These are phyloP conservation scores for Anisodus acutangulus DNA, from an alignment of 257 asterid genomes.

Conservation along the genomic window DNA sequence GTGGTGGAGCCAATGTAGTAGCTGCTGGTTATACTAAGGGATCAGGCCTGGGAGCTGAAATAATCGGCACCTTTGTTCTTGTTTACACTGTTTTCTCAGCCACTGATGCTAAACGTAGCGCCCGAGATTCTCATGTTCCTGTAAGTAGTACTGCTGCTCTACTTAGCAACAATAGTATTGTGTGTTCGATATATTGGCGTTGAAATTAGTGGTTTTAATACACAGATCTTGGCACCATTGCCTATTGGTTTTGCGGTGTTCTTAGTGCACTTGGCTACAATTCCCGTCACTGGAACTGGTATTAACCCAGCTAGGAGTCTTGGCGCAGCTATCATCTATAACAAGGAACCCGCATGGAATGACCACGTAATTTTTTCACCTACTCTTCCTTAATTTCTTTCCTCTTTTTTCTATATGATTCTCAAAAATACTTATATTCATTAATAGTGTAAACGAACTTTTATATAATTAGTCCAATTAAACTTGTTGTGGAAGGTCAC, in stretches of 20 bases:
- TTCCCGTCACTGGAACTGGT: constrained; percentile 49
- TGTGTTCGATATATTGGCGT: too few species aligned
- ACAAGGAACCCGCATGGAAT: constrained; percentile 40
- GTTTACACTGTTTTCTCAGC: constrained; percentile 56
- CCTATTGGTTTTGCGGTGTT: constrained; percentile 67
- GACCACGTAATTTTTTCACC: constrained; percentile 36
- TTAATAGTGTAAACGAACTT: too few species aligned
- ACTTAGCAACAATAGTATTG: too few species aligned
- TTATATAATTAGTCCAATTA: too few species aligned
- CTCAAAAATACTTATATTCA: too few species aligned
- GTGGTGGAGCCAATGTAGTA: constrained; percentile 49
- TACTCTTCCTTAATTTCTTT: not conserved
- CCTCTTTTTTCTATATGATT: not conserved
- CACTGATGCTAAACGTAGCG: constrained; percentile 65
- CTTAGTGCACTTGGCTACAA: constrained; percentile 48
- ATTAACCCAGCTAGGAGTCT: constrained; percentile 52
- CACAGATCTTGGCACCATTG: constrained; percentile 60
- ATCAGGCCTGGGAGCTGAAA: constrained; percentile 51
- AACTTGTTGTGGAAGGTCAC: not conserved
- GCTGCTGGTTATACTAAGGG: constrained; percentile 46
- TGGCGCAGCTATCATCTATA: constrained; percentile 47
- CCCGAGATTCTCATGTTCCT: constrained; percentile 68
- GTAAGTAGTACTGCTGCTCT: constrained; percentile 36
- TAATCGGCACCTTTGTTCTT: constrained; percentile 45
- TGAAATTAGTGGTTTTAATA: too few species aligned